These are phyloP conservation scores for Neophaeococcomyces aloes DNA, from an alignment of 2,329 filamentous ascomycete genomes.

Conservation along the genomic window DNA sequence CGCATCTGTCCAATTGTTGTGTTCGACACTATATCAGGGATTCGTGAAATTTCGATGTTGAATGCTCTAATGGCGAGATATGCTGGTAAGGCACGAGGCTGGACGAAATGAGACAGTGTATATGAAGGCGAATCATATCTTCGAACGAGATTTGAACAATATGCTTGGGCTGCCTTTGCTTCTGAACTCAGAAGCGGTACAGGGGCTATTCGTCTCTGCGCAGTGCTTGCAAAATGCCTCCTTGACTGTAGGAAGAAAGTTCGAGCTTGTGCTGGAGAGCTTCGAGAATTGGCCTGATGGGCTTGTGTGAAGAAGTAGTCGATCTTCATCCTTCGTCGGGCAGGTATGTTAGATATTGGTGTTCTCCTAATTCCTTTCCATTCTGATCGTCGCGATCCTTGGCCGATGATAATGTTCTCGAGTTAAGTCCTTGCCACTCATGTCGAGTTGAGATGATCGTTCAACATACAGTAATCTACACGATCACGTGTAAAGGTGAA, in stretches of 20 bases:
- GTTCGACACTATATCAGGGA: constrained; percentile 82
- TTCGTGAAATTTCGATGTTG: constrained; percentile 81
- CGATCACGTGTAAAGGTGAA: background rate
- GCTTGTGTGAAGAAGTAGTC: background rate
- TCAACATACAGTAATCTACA: no score
- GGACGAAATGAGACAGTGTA: constrained; percentile 75
- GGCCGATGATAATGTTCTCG: no score
- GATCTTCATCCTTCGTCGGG: background rate
- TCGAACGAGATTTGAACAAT: constrained; percentile 49
- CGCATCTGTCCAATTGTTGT: constrained; percentile 79
- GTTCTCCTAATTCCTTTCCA: no score
- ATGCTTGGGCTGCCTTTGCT: constrained; percentile 44
- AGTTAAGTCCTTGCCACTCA: background rate
- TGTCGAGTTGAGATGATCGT: background rate
- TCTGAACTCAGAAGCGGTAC: constrained; percentile 32
- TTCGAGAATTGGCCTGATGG: constrained; percentile 5
- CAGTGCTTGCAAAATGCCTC: constrained; percentile 14
- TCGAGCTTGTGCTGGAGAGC: constrained; percentile 7
- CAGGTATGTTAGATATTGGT: no score
- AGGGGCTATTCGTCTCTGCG: constrained; percentile 8
- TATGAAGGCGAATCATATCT: constrained; percentile 84
- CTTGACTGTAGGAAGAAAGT: constrained; percentile 5
- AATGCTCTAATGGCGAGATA: constrained; percentile 86
- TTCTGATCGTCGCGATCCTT: no score
- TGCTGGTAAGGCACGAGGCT: constrained; percentile 60